These are phyloP conservation scores for Huntiella omanensis DNA, from an alignment of 2,329 filamentous ascomycete species.

Conservation along the genomic window DNA sequence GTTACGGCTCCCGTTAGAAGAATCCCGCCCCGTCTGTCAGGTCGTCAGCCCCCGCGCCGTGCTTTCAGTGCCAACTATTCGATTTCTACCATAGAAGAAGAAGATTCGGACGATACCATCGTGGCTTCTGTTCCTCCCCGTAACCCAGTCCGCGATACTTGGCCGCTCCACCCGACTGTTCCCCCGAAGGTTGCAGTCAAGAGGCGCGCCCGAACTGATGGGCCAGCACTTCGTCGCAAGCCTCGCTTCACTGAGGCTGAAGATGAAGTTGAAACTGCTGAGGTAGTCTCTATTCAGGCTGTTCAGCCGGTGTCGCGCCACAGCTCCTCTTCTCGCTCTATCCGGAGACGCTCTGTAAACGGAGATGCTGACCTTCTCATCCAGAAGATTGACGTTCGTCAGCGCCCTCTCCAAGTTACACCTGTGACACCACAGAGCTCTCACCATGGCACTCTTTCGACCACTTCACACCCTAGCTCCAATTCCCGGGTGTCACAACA, in stretches of 20 bases:
- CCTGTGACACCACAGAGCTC: neutral
- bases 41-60: neutral
- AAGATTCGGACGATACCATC: constrained; percentile 11
- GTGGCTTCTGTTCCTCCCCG: constrained; percentile 3
- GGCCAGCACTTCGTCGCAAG: constrained; percentile 3
- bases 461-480: no score
- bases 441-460: neutral
- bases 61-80: constrained; percentile 4
- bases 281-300: neutral
- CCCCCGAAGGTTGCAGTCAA: neutral
- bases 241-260: constrained; percentile 3
- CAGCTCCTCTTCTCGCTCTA: neutral
- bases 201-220: neutral
- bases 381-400: neutral
- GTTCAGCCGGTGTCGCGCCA: neutral
- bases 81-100: constrained; percentile 10
- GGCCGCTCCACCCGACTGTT: constrained; percentile 5
- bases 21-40: neutral
- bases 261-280: neutral
- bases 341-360: neutral
- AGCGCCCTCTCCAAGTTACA: neutral
- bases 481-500: neutral
- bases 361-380: neutral
- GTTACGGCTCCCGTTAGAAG: neutral
- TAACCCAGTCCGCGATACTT: constrained; percentile 7